Conservation (phyloP, 257 asterid species). For the Cruciata laevipes region DNA sequence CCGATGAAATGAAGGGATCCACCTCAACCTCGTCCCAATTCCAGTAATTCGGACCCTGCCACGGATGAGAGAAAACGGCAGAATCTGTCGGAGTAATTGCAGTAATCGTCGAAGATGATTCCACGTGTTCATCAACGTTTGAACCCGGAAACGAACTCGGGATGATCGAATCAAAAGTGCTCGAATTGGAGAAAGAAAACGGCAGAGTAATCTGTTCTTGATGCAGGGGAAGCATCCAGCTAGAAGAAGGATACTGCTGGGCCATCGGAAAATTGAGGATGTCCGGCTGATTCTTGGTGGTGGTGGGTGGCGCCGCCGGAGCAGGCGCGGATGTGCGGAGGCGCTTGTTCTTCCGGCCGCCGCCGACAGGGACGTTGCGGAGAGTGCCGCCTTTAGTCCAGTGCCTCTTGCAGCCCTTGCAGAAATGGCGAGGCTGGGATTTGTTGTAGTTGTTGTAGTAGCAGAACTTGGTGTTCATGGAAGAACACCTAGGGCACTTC, state of each 20-base stretch:
- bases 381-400: constrained; percentile 91
- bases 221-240: constrained; percentile 1
- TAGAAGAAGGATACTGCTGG: not conserved
- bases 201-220: not conserved
- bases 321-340: not conserved
- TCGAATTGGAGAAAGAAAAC: not conserved
- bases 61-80: not conserved
- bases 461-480: constrained; percentile 79
- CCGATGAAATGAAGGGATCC: not conserved
- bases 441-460: constrained; percentile 82
- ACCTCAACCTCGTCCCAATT: not conserved
- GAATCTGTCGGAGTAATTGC: not conserved
- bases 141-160: not conserved
- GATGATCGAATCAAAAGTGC: not conserved
- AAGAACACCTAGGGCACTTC: constrained; percentile 78
- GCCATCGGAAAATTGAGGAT: not conserved
- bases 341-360: constrained; percentile 53
- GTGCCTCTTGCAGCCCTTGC: constrained; percentile 68
- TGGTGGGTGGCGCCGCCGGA: not conserved
- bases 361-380: constrained; percentile 68
- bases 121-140: not conserved
- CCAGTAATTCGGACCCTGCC: not conserved
- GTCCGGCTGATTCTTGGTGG: not conserved
- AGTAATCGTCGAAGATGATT: not conserved
- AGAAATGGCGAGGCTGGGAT: constrained; percentile 82